Evolutionary conservation across 495 filamentous ascomycete genomes (phyloP).

Genomic region (Astrothelium subdiscretum): DNA sequence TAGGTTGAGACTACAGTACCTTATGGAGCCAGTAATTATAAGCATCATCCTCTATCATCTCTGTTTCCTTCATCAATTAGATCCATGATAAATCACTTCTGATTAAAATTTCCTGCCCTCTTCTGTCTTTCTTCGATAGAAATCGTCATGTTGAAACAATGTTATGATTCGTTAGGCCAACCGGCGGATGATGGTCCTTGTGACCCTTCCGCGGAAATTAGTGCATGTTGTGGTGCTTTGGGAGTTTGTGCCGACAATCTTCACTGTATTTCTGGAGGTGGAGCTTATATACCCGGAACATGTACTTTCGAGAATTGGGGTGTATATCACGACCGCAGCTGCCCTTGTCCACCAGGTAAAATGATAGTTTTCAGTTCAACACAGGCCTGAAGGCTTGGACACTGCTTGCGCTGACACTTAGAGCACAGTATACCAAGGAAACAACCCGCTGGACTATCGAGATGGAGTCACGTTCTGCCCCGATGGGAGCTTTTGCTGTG

Average conservation of each 20-base stretch:
- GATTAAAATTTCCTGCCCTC: neutral
- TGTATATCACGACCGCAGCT: neutral
- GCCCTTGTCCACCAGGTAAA: neutral
- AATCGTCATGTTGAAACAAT: neutral
- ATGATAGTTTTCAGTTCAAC: neutral
- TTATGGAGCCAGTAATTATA: too few species aligned
- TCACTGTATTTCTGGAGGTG: neutral
- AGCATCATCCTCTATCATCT: too few species aligned
- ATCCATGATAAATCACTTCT: too few species aligned
- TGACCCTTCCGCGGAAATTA: neutral
- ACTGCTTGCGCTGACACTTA: neutral
- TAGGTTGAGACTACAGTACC: too few species aligned
- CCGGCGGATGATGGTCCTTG: neutral
- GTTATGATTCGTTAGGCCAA: neutral
- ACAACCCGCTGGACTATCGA: neutral
- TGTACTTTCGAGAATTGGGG: neutral
- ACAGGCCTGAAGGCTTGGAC: neutral
- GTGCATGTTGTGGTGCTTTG: neutral
- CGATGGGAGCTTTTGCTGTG: neutral
- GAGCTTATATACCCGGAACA: neutral
- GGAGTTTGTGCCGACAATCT: neutral
- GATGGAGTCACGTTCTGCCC: neutral
- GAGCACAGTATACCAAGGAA: neutral
- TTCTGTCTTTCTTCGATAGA: neutral
- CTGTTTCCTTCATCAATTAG: too few species aligned